Conservation (phyloP, 2,329 filamentous ascomycete species). For the Fusarium sp. region DNA sequence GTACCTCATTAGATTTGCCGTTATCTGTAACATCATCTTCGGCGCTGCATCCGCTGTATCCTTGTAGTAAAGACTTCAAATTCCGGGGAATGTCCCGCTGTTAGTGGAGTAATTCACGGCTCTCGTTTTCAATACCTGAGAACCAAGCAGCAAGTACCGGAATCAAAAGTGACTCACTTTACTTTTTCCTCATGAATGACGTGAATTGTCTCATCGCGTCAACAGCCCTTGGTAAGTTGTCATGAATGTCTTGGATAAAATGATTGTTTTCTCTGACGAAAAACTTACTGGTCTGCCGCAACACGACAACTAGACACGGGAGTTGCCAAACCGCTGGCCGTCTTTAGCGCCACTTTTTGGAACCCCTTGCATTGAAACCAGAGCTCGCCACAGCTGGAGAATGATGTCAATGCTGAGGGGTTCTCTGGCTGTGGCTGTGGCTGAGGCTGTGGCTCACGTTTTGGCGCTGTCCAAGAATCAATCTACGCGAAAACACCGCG, state of each 20-base stretch:
- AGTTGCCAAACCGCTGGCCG: background rate
- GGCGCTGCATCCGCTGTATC: slow-evolving; percentile 14
- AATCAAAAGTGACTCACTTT: slow-evolving; percentile 1
- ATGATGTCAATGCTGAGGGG: background rate
- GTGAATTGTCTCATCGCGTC: slow-evolving; percentile 33
- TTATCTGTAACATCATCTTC: slow-evolving; percentile 7
- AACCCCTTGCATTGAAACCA: slow-evolving; percentile 15
- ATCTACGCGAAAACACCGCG: slow-evolving; percentile 45
- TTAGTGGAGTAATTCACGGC: slow-evolving; percentile 34
- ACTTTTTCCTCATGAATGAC: background rate
- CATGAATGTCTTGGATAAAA: slow-evolving; percentile 31
- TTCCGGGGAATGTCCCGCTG: slow-evolving; percentile 44
- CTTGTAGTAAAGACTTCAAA: slow-evolving; percentile 26
- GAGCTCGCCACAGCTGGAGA: background rate
- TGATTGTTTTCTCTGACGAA: slow-evolving; percentile 7
- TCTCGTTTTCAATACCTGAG: slow-evolving; percentile 5
- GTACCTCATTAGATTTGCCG: background rate
- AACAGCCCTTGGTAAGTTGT: slow-evolving; percentile 33
- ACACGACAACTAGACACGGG: background rate
- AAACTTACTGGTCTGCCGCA: slow-evolving; percentile 5
- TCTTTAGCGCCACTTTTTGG: slow-evolving; percentile 28
- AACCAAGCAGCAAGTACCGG: slow-evolving; percentile 2
- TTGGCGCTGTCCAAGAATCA: background rate
- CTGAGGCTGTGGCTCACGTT: slow-evolving; percentile 2
- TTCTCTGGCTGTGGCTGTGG: background rate